A percentile compares a stretch with the other conserved stretches of the same genome.
phyloP scores from a whole-genome alignment of 75 land plant species.

The Ceratopteris richardii region DNA sequence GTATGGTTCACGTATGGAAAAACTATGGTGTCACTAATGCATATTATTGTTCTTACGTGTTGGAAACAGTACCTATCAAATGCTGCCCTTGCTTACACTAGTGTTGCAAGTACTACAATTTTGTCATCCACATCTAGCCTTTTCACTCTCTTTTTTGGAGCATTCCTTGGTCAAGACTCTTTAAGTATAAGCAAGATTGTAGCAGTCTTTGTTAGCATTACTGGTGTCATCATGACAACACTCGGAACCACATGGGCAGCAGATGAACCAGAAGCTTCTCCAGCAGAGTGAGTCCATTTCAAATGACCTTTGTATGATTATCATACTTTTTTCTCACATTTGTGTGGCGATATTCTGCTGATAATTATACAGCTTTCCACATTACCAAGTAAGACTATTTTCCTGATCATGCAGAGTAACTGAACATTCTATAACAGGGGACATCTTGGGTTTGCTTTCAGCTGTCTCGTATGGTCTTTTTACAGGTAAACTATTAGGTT shows the following conservation, averaged over 20 bases:
- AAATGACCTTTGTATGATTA: background rate
- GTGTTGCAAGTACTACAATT: conserved; percentile 95
- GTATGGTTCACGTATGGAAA: no score
- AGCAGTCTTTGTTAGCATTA: conserved; percentile 82
- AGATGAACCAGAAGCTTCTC: conserved; percentile 49
- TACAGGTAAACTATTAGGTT: conserved; percentile 52
- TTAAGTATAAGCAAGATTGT: conserved; percentile 63
- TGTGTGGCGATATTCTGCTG: no score
- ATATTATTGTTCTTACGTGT: no score
- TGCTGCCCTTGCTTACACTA: conserved; percentile 87
- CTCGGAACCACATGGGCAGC: conserved; percentile 93
- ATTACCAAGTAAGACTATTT: no score
- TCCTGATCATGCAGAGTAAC: conserved; percentile 22
- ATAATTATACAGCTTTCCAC: no score
- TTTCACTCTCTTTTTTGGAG: conserved; percentile 82
- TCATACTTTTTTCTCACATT: no score
- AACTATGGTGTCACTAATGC: no score
- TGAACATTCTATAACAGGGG: conserved; percentile 62
- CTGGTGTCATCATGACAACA: conserved; percentile 96
- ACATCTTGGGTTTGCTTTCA: conserved; percentile 86
- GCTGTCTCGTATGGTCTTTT: conserved; percentile 84
- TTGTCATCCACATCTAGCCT: conserved; percentile 87
- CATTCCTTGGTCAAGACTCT: conserved; percentile 71
- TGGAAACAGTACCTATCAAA: conserved; percentile 74
- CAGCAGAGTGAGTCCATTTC: conserved; percentile 34